These are phyloP conservation scores for Blastobotrys indianensis DNA, from an alignment of 1,139 yeast species.

Conservation along the genomic window DNA sequence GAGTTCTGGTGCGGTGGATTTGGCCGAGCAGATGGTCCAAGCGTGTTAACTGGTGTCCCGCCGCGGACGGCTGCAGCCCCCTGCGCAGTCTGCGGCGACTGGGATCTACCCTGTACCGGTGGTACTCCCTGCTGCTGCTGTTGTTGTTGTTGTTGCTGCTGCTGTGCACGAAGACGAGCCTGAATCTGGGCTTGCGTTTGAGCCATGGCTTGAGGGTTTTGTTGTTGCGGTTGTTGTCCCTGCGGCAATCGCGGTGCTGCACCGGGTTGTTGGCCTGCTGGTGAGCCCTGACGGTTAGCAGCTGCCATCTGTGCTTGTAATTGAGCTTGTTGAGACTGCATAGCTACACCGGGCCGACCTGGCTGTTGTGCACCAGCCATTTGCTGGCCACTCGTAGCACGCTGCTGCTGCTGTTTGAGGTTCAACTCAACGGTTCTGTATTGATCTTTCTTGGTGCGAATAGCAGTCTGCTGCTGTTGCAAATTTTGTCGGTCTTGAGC, in stretches of 20 bases:
- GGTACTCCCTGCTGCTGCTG: constrained; percentile 12
- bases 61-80: constrained; percentile 12
- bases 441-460: constrained; percentile 26
- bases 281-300: constrained; percentile 1
- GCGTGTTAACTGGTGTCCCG: constrained; percentile 10
- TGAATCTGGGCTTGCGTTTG: constrained; percentile 14
- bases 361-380: constrained; percentile 2
- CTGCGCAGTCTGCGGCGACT: constrained; percentile 12
- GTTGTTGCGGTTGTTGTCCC: constrained; percentile 7
- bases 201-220: constrained; percentile 5
- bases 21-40: constrained; percentile 30
- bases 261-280: neutral
- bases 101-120: constrained; percentile 11
- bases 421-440: constrained; percentile 22
- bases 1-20: constrained; percentile 24
- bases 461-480: constrained; percentile 22
- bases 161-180: neutral
- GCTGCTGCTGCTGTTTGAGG: constrained; percentile 31
- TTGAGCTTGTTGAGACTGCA: neutral
- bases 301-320: neutral
- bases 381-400: constrained; percentile 4
- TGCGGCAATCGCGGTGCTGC: neutral
- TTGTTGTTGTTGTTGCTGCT: constrained; percentile 21
- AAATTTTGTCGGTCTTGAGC: constrained; percentile 17
- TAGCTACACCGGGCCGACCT: neutral